phyloP scores from a whole-genome alignment of 2,329 filamentous ascomycete species.

The Blumeriella jaapii region DNA sequence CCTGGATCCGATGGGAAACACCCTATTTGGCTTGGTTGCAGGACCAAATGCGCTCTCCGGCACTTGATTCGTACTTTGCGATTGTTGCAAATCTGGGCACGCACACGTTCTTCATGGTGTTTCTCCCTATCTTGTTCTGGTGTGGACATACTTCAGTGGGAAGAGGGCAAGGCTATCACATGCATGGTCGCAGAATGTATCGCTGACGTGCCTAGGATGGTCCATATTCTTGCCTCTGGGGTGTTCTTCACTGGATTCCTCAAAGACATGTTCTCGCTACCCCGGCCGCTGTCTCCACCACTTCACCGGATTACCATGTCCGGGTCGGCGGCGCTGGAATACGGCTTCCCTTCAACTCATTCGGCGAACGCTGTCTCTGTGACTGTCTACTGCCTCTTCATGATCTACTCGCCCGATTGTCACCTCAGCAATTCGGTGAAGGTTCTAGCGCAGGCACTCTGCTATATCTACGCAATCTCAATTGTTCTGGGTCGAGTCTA shows the following conservation, averaged over 20 bases:
- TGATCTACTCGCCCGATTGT: conserved; percentile 55
- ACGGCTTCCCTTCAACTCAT: conserved; percentile 94
- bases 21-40: conserved; percentile 86
- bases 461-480: conserved; percentile 77
- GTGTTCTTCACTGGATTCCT: conserved; percentile 87
- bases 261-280: conserved; percentile 88
- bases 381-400: conserved; percentile 68
- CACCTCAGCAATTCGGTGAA: conserved; percentile 47
- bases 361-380: conserved; percentile 96
- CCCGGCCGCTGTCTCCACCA: conserved; percentile 82
- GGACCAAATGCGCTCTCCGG: conserved; percentile 64
- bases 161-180: conserved; percentile 57
- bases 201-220: conserved; percentile 36
- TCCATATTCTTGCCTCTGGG: conserved; percentile 66
- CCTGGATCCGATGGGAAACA: conserved; percentile 87
- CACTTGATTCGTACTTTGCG: conserved; percentile 92
- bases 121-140: conserved; percentile 92
- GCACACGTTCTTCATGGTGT: conserved; percentile 97
- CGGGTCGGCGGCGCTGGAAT: conserved; percentile 85
- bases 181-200: conserved; percentile 14
- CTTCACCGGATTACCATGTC: conserved; percentile 96
- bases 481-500: conserved; percentile 88
- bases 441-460: conserved; percentile 51
- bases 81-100: conserved; percentile 93
- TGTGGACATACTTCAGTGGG: conserved; percentile 78